These are phyloP conservation scores for Fraxinus xanthoxyloides DNA, from an alignment of 305 asterid genomes.

Conservation along the genomic window DNA sequence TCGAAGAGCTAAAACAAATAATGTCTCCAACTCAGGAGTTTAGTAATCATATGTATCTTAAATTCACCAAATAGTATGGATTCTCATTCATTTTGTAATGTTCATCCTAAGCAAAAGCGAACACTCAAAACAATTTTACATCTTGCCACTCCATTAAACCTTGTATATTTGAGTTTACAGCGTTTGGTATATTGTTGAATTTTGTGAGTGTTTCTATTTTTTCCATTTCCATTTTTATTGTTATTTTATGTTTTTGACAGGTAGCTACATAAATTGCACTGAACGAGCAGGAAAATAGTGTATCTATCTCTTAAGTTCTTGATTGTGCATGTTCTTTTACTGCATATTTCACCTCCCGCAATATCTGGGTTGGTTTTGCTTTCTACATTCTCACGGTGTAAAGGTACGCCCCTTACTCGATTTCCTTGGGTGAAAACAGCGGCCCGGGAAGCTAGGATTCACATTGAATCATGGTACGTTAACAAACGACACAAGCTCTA, in stretches of 20 bases:
- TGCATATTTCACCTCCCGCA: neutral
- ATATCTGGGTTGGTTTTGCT: neutral
- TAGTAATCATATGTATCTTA: conserved; percentile 8
- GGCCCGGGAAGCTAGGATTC: neutral
- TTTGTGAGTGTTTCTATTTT: neutral
- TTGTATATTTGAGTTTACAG: conserved; percentile 12
- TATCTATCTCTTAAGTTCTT: neutral
- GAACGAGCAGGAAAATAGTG: neutral
- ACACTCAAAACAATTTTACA: conserved; percentile 9
- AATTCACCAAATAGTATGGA: neutral
- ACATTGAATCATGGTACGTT: neutral
- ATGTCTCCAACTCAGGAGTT: conserved; percentile 17
- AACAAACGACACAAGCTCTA: neutral
- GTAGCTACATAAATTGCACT: neutral
- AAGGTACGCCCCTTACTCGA: neutral
- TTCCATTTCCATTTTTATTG: neutral
- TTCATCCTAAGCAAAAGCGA: neutral
- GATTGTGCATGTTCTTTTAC: neutral
- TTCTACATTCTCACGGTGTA: neutral
- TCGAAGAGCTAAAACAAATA: conserved; percentile 22
- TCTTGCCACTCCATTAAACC: neutral
- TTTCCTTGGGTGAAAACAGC: neutral
- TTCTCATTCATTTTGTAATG: neutral
- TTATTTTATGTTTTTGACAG: neutral
- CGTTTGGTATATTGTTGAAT: neutral